These are phyloP conservation scores for Nothophytophthora sp. DNA, from an alignment of 352 stramenopile genomes.

Conservation along the genomic window DNA sequence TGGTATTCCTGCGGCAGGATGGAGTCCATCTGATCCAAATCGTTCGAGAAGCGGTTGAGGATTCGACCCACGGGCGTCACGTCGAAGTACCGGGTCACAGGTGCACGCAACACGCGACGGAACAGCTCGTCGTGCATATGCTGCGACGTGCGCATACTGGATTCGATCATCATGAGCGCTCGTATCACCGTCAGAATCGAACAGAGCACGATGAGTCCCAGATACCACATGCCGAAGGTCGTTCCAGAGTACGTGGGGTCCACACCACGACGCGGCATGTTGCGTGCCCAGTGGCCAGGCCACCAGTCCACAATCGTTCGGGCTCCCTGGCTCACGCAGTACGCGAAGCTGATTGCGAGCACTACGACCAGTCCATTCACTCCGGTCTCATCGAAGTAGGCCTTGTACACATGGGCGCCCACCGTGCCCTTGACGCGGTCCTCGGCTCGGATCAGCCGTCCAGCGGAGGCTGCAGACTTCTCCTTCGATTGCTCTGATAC, in stretches of 20 bases:
- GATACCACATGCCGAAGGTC: constrained; percentile 41
- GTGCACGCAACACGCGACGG: constrained; percentile 41
- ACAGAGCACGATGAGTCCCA: constrained; percentile 34
- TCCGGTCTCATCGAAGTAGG: constrained; percentile 39
- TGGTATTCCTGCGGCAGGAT: constrained; percentile 42
- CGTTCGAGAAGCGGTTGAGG: constrained; percentile 60
- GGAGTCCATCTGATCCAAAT: constrained; percentile 56
- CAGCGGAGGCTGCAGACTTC: not conserved
- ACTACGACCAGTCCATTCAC: constrained; percentile 20
- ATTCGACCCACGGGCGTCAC: constrained; percentile 58
- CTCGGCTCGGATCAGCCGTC: constrained; percentile 22
- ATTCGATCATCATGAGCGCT: constrained; percentile 38
- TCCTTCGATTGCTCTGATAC: constrained; percentile 1
- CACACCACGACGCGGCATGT: constrained; percentile 12
- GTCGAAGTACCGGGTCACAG: constrained; percentile 60
- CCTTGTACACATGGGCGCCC: constrained; percentile 23
- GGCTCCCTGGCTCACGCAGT: constrained; percentile 10
- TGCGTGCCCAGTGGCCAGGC: constrained; percentile 26
- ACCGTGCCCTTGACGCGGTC: constrained; percentile 39
- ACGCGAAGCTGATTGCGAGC: constrained; percentile 2
- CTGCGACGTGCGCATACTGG: constrained; percentile 34
- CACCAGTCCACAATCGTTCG: constrained; percentile 30
- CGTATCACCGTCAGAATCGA: constrained; percentile 21
- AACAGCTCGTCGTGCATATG: constrained; percentile 55
- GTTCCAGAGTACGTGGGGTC: constrained; percentile 35